Conservation (phyloP, 2,329 filamentous ascomycete species). For the Pyrenochaeta sp. region DNA sequence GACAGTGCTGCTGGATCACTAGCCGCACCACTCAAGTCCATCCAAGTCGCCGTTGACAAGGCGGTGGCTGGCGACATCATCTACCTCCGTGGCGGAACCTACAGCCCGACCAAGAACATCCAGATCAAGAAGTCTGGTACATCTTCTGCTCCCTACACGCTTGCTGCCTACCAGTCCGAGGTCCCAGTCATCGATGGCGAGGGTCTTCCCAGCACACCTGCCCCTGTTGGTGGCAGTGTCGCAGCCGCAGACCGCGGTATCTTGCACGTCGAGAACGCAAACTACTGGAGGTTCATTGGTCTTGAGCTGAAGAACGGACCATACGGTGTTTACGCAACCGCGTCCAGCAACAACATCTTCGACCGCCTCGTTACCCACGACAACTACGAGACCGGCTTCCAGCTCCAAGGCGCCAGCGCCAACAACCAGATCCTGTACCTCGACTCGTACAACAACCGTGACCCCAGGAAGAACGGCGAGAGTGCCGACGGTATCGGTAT, state of each 20-base stretch:
- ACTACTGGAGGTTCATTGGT: slow-evolving; percentile 59
- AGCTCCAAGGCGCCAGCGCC: slow-evolving; percentile 43
- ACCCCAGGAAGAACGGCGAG: slow-evolving; percentile 62
- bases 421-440: slow-evolving; percentile 37
- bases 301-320: slow-evolving; percentile 50
- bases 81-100: slow-evolving; percentile 56
- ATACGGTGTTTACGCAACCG: slow-evolving; percentile 50
- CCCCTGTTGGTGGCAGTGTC: slow-evolving; percentile 51
- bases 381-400: slow-evolving; percentile 53
- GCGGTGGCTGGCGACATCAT: slow-evolving; percentile 59
- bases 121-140: slow-evolving; percentile 56
- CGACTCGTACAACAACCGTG: slow-evolving; percentile 34
- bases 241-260: slow-evolving; percentile 56
- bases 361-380: slow-evolving; percentile 50
- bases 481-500: slow-evolving; percentile 60
- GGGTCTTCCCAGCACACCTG: slow-evolving; percentile 51
- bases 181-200: slow-evolving; percentile 60
- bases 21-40: slow-evolving; percentile 55
- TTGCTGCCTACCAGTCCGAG: slow-evolving; percentile 55
- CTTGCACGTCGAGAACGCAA: slow-evolving; percentile 56
- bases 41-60: slow-evolving; percentile 57
- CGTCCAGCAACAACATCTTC: slow-evolving; percentile 49
- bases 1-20: slow-evolving; percentile 52
- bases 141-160: slow-evolving; percentile 50
- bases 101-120: slow-evolving; percentile 58